These are phyloP conservation scores for Clonostachys solani DNA, from an alignment of 2,329 filamentous ascomycete genomes.

Conservation along the genomic window DNA sequence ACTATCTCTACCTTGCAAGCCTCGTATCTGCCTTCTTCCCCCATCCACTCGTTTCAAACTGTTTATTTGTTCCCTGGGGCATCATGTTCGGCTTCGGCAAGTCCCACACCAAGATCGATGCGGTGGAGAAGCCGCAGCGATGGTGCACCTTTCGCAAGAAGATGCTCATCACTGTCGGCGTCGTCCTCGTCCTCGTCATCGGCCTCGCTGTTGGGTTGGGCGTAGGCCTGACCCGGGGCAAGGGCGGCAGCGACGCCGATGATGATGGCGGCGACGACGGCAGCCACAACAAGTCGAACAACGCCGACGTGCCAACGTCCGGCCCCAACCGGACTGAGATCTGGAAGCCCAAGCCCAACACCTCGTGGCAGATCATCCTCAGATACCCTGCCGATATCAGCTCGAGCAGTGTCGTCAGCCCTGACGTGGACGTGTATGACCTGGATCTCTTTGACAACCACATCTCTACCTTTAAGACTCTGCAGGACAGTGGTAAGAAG, in stretches of 20 bases:
- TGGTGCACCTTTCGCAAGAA: slow-evolving; percentile 12
- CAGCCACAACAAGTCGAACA: slow-evolving; percentile 8
- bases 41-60: no score
- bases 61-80: no score
- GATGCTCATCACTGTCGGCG: slow-evolving; percentile 17
- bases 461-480: slow-evolving; percentile 40
- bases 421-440: slow-evolving; percentile 45
- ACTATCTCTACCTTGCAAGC: no score
- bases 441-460: slow-evolving; percentile 53
- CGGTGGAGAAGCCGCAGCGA: slow-evolving; percentile 5
- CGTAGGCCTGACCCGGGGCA: slow-evolving; percentile 41
- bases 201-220: slow-evolving; percentile 51
- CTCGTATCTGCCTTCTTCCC: no score
- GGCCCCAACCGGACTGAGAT: slow-evolving; percentile 6
- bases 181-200: slow-evolving; percentile 21
- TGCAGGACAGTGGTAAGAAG: slow-evolving; percentile 51
- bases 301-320: slow-evolving; percentile 9
- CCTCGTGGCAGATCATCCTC: slow-evolving; percentile 61
- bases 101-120: background rate
- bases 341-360: slow-evolving; percentile 49
- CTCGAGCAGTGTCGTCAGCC: slow-evolving; percentile 26
- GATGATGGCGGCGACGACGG: slow-evolving; percentile 7
- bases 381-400: slow-evolving; percentile 32
- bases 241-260: slow-evolving; percentile 9
- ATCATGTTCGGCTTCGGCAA: slow-evolving; percentile 1